Conservation (phyloP, 495 filamentous ascomycete genomes). For the Clohesyomyces aquaticus region DNA sequence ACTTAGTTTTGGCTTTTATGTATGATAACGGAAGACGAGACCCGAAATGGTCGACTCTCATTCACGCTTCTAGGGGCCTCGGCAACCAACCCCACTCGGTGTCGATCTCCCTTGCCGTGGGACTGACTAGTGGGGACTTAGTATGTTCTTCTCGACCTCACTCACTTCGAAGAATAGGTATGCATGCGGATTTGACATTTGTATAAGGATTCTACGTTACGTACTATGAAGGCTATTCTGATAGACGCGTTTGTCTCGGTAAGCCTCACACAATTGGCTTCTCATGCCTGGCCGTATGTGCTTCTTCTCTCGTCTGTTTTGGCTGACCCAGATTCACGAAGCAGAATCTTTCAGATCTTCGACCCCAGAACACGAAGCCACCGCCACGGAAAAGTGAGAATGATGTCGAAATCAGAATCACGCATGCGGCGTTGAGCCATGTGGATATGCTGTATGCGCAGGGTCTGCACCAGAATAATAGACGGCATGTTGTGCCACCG, state of each 20-base stretch:
- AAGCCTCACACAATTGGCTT: too few relatives aligned
- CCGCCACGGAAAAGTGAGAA: constrained; percentile 11
- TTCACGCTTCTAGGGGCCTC: background rate
- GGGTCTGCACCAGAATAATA: constrained; percentile 51
- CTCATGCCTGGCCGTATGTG: too few relatives aligned
- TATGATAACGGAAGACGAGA: background rate
- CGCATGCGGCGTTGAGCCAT: constrained; percentile 33
- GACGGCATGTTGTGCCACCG: constrained; percentile 44
- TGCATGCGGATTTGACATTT: too few relatives aligned
- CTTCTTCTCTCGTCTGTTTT: background rate
- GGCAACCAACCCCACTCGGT: constrained; percentile 6
- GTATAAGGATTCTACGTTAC: too few relatives aligned
- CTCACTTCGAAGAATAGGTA: too few relatives aligned
- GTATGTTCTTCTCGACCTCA: too few relatives aligned
- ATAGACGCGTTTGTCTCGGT: constrained; percentile 39
- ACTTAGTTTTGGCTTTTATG: background rate
- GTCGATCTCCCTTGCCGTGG: background rate
- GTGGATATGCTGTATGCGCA: constrained; percentile 42
- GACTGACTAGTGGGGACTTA: too few relatives aligned
- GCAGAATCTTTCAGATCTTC: constrained; percentile 38
- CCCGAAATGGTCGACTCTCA: background rate
- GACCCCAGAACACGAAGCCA: constrained; percentile 23
- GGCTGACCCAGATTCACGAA: background rate
- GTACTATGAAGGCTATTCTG: constrained; percentile 44
- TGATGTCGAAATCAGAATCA: constrained; percentile 26